Percentiles rank a stretch among this genome's conserved stretches.
Evolutionary conservation across 306 rosid genomes (phyloP).

Genomic region (Mucuna pruriens): DNA sequence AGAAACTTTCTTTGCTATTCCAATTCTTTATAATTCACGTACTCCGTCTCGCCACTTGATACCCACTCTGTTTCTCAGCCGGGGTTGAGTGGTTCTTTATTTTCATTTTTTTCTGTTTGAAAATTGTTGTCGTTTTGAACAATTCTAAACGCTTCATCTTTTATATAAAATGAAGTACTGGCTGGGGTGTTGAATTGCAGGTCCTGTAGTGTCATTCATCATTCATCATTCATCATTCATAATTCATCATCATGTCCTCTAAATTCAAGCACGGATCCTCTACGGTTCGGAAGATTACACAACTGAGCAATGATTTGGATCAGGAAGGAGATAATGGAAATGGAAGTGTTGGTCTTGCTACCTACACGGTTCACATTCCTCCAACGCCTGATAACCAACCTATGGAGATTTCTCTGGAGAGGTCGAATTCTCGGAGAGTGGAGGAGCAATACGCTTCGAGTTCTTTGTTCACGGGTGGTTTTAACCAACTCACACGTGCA

Average conservation of each 20-base stretch:
- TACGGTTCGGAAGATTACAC: slow-evolving; percentile 39
- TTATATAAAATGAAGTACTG: slow-evolving; percentile 36
- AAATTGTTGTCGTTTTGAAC: slow-evolving; percentile 24
- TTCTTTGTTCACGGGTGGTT: slow-evolving; percentile 76
- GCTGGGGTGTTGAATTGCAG: slow-evolving; percentile 38
- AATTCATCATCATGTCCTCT: slow-evolving; percentile 38
- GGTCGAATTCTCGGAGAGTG: slow-evolving; percentile 61
- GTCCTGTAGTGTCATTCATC: slow-evolving; percentile 9
- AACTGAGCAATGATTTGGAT: slow-evolving; percentile 56
- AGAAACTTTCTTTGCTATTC: slow-evolving; percentile 31
- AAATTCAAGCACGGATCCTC: slow-evolving; percentile 43
- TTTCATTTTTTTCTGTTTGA: not conserved
- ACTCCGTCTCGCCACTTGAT: slow-evolving; percentile 1
- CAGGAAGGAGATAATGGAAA: slow-evolving; percentile 47
- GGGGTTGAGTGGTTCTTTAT: not conserved
- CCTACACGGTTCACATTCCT: slow-evolving; percentile 68
- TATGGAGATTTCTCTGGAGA: slow-evolving; percentile 54
- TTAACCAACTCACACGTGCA: slow-evolving; percentile 60
- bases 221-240: too few relatives aligned
- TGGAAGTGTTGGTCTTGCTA: slow-evolving; percentile 43
- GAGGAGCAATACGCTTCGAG: slow-evolving; percentile 74
- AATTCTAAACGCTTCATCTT: slow-evolving; percentile 26
- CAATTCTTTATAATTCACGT: slow-evolving; percentile 30
- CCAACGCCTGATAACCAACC: slow-evolving; percentile 76
- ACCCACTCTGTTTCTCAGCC: not conserved